A percentile compares a stretch with the other conserved stretches of the same genome.
These are phyloP conservation scores for Cymodocea nodosa DNA, from an alignment of 116 monocot genomes.

Conservation along the genomic window DNA sequence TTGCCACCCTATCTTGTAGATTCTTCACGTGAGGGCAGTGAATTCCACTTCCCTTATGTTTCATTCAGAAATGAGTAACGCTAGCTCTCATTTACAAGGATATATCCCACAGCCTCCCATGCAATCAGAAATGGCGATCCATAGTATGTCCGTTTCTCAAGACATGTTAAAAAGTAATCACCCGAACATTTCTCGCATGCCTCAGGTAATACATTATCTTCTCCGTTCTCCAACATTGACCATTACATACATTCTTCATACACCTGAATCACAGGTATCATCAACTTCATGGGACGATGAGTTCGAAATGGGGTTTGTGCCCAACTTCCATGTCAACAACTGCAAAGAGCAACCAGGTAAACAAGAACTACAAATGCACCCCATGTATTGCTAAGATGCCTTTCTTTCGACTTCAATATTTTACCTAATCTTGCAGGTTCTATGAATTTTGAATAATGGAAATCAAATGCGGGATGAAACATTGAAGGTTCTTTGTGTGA, in stretches of 20 bases:
- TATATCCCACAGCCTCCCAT: constrained; percentile 11
- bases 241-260: not conserved
- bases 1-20: constrained; percentile 1
- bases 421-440: constrained; percentile 18
- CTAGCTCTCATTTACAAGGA: constrained; percentile 26
- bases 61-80: constrained; percentile 16
- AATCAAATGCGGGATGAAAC: not conserved
- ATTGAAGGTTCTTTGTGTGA: not conserved
- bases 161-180: constrained; percentile 11
- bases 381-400: not conserved
- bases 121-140: constrained; percentile 25
- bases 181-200: constrained; percentile 18
- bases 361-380: not conserved
- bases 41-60: constrained; percentile 14
- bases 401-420: not conserved
- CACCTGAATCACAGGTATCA: constrained; percentile 16
- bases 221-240: not conserved
- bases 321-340: constrained; percentile 9
- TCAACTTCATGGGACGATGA: constrained; percentile 46
- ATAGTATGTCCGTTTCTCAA: constrained; percentile 16
- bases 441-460: constrained; percentile 26
- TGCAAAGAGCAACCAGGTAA: constrained; percentile 23
- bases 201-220: constrained; percentile 27
- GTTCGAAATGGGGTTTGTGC: constrained; percentile 29
- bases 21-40: constrained; percentile 22